A percentile compares a stretch with the other conserved stretches of the same genome.
Evolutionary conservation across 306 rosid genomes (phyloP).

Genomic region (Prunus armeniaca): DNA sequence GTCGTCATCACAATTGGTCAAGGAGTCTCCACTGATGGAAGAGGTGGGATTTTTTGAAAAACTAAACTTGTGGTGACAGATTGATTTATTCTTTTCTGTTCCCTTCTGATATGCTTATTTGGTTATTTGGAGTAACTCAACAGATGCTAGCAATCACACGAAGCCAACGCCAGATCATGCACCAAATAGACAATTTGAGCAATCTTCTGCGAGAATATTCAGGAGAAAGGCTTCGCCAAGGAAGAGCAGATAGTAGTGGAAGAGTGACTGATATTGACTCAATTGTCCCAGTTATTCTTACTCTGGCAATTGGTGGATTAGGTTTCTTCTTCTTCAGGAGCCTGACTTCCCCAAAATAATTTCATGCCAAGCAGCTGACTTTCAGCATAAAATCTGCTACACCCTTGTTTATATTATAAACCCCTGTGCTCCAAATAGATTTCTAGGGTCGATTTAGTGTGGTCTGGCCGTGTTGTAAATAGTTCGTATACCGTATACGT

Average conservation of each 20-base stretch:
- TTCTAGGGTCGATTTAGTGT: neutral
- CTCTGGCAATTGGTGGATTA: slow-evolving; percentile 68
- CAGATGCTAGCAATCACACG: slow-evolving; percentile 68
- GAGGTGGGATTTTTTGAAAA: slow-evolving; percentile 49
- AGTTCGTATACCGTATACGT: neutral
- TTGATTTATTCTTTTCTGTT: neutral
- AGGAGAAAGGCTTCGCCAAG: slow-evolving; percentile 56
- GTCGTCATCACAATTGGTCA: slow-evolving; percentile 75
- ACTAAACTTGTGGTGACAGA: neutral
- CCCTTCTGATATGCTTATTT: neutral
- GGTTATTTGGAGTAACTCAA: neutral
- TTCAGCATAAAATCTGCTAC: neutral
- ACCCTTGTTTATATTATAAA: neutral
- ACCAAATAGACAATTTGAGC: slow-evolving; percentile 74
- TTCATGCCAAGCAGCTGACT: neutral
- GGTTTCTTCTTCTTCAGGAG: slow-evolving; percentile 61
- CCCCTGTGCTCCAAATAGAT: neutral
- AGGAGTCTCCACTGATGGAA: slow-evolving; percentile 76
- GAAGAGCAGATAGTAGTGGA: slow-evolving; percentile 41
- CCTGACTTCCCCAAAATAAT: slow-evolving; percentile 50
- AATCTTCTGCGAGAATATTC: slow-evolving; percentile 65
- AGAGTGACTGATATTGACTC: slow-evolving; percentile 46
- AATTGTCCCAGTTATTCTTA: slow-evolving; percentile 48
- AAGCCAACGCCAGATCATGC: slow-evolving; percentile 82
- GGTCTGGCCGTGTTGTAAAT: neutral